Evolutionary conservation across 495 filamentous ascomycete genomes (phyloP).

Genomic region (Neurospora sp.): DNA sequence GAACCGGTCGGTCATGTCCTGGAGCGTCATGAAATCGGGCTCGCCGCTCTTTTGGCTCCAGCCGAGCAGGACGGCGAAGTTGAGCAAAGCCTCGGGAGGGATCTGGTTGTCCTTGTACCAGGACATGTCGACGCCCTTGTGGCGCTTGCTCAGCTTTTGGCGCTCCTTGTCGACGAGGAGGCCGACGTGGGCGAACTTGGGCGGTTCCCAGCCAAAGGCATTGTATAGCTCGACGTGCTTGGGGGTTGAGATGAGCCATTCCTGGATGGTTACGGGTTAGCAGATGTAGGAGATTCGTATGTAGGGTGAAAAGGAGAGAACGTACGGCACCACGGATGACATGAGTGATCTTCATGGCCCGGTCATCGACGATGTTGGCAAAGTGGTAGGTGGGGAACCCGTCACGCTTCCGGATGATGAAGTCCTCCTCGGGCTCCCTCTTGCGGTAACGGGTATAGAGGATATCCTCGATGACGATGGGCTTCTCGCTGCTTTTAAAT

Average conservation of each 20-base stretch:
- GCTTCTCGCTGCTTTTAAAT: slow-evolving; percentile 54
- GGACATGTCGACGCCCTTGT: slow-evolving; percentile 57
- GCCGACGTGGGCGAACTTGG: slow-evolving; percentile 79
- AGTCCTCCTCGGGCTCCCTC: slow-evolving; percentile 34
- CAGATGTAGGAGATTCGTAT: background rate
- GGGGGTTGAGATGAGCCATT: slow-evolving; percentile 93
- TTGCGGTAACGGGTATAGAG: slow-evolving; percentile 58
- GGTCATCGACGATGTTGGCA: slow-evolving; percentile 94
- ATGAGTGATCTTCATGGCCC: slow-evolving; percentile 88
- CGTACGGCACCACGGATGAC: slow-evolving; percentile 65
- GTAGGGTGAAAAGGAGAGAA: background rate
- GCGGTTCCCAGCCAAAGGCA: slow-evolving; percentile 81
- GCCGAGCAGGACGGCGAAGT: slow-evolving; percentile 77
- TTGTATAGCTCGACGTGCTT: slow-evolving; percentile 80
- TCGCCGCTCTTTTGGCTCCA: slow-evolving; percentile 53
- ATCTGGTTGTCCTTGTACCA: slow-evolving; percentile 58
- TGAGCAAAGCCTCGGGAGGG: slow-evolving; percentile 64
- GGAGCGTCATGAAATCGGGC: slow-evolving; percentile 56
- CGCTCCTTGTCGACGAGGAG: slow-evolving; percentile 64
- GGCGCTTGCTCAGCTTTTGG: slow-evolving; percentile 86
- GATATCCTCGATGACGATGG: slow-evolving; percentile 53
- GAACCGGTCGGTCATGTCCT: slow-evolving; percentile 64
- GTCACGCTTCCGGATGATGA: slow-evolving; percentile 81
- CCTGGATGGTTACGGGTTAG: slow-evolving; percentile 10
- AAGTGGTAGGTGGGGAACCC: slow-evolving; percentile 92